These are phyloP conservation scores for Apophysomyces variabilis DNA, from an alignment of 371 early-diverging fungal species.

Conservation along the genomic window DNA sequence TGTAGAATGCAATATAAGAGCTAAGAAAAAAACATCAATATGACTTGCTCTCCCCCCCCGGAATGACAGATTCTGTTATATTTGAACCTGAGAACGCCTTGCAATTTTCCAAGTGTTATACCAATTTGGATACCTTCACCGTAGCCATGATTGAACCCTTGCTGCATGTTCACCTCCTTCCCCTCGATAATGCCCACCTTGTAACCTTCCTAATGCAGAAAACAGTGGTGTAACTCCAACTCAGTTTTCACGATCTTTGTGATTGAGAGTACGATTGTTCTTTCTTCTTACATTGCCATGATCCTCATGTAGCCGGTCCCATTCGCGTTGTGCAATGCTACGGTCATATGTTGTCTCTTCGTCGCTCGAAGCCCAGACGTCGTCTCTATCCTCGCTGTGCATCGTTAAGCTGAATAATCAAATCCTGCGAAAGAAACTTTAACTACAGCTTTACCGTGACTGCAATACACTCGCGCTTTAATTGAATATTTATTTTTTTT, in stretches of 20 bases:
- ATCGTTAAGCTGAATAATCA: too few relatives aligned
- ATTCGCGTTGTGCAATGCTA: conserved; percentile 55
- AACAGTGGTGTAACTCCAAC: neutral
- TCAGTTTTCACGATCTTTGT: neutral
- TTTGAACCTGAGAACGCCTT: conserved; percentile 56
- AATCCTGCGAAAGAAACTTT: too few relatives aligned
- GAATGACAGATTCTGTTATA: neutral
- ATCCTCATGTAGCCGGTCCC: conserved; percentile 56
- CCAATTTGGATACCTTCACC: conserved; percentile 53
- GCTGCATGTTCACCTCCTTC: conserved; percentile 65
- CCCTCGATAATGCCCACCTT: conserved; percentile 69
- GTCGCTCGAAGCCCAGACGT: conserved; percentile 53
- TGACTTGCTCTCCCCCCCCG: neutral
- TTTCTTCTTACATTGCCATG: conserved; percentile 58
- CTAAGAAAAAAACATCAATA: conserved; percentile 15
- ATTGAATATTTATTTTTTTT: too few relatives aligned
- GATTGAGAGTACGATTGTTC: neutral
- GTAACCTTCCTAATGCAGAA: conserved; percentile 57
- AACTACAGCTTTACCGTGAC: too few relatives aligned
- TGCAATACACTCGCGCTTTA: too few relatives aligned
- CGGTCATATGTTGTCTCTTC: conserved; percentile 48
- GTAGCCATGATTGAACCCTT: conserved; percentile 67
- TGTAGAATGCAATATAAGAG: conserved; percentile 35
- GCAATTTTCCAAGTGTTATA: conserved; percentile 49
- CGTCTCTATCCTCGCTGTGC: conserved; percentile 25